Evolutionary conservation across 2,329 filamentous ascomycete species (phyloP).

Genomic region (Didymella lethalis): DNA sequence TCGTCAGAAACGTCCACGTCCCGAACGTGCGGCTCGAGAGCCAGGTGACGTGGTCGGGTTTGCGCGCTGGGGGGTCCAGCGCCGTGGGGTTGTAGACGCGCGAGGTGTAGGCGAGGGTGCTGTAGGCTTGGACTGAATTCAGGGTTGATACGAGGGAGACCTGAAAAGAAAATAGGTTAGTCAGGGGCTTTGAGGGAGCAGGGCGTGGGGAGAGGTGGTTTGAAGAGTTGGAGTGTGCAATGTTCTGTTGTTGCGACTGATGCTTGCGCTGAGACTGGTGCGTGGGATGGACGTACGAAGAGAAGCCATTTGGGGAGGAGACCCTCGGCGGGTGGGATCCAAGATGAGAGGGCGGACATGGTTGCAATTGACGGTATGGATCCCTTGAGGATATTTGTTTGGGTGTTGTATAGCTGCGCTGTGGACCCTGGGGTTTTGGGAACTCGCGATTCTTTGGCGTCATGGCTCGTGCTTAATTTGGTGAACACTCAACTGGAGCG

Average conservation of each 20-base stretch:
- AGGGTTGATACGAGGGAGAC: slow-evolving; percentile 81
- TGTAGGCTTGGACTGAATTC: slow-evolving; percentile 86
- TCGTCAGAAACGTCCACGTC: slow-evolving; percentile 84
- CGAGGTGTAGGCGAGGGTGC: slow-evolving; percentile 80
- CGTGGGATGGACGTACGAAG: slow-evolving; percentile 58
- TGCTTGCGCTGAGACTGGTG: no score
- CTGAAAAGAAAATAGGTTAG: slow-evolving; percentile 55
- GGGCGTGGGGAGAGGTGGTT: not conserved
- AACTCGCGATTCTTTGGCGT: not conserved
- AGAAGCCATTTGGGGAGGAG: slow-evolving; percentile 71
- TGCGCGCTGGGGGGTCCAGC: slow-evolving; percentile 47
- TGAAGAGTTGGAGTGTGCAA: slow-evolving; percentile 6
- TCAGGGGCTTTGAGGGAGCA: not conserved
- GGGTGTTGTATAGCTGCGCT: not conserved
- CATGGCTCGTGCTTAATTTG: not conserved
- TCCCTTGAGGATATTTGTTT: not conserved
- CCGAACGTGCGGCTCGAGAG: slow-evolving; percentile 83
- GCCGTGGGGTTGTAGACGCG: slow-evolving; percentile 79
- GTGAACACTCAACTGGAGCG: not conserved
- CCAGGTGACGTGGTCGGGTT: slow-evolving; percentile 67
- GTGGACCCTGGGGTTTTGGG: not conserved
- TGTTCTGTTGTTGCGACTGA: not conserved
- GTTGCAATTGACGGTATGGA: not conserved
- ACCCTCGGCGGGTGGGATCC: slow-evolving; percentile 57
- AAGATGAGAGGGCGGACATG: slow-evolving; percentile 14